phyloP scores from a whole-genome alignment of 2,329 filamentous ascomycete genomes.

The Calonectria pteridis region DNA sequence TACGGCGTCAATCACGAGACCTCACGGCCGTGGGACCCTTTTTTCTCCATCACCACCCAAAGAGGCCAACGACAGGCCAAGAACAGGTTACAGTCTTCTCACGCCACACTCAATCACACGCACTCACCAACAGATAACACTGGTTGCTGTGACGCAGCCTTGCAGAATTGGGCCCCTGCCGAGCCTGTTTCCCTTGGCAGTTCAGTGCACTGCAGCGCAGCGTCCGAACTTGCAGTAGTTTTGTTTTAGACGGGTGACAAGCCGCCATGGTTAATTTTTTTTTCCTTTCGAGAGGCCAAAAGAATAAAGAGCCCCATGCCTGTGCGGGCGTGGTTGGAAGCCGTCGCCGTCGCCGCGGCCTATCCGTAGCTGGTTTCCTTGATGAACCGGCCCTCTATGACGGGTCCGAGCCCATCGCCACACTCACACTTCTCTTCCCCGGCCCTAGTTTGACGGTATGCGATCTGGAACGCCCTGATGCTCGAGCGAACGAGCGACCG shows the following conservation, averaged over 20 bases:
- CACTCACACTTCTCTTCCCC: not conserved
- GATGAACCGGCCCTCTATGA: not conserved
- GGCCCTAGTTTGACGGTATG: not conserved
- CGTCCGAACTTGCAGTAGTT: conserved; percentile 2
- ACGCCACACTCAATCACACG: not conserved
- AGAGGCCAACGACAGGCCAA: not conserved
- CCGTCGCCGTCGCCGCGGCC: not conserved
- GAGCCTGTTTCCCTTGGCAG: not conserved
- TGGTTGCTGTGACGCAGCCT: not conserved
- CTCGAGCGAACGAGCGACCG: conserved; percentile 5
- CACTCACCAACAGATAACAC: not conserved
- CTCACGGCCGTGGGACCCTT: not conserved
- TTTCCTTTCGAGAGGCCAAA: not conserved
- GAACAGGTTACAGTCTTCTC: conserved; percentile 15
- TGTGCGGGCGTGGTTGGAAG: not conserved
- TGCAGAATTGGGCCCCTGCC: not conserved
- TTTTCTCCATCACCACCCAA: not conserved
- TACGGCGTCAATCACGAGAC: conserved; percentile 21
- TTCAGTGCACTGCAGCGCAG: not conserved
- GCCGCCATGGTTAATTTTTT: not conserved
- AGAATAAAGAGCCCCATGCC: not conserved
- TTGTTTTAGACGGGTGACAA: conserved; percentile 9
- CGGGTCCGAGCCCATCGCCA: conserved; percentile 10
- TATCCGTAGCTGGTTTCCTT: not conserved
- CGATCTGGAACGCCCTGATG: conserved; percentile 12